phyloP scores from a whole-genome alignment of 495 filamentous ascomycete species.

The Hypoxylon lienhwacheense region DNA sequence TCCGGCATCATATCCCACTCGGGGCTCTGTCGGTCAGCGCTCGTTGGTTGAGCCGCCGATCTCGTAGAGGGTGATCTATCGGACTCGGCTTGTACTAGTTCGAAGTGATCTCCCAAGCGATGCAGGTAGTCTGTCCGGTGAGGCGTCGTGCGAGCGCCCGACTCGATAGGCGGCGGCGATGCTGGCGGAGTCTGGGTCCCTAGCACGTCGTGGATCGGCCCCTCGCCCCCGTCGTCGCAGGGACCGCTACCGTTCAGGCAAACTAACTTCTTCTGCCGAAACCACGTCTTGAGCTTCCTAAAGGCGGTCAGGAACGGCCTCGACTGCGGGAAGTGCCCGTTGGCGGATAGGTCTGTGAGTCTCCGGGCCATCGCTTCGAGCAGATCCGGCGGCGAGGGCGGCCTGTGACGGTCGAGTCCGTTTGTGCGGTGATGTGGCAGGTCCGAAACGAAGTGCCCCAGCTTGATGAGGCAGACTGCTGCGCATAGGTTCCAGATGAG shows the following conservation, averaged over 20 bases:
- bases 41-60: not conserved
- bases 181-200: constrained; percentile 25
- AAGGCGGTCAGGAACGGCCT: constrained; percentile 24
- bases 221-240: constrained; percentile 9
- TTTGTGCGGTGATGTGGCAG: not conserved
- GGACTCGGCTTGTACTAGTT: not conserved
- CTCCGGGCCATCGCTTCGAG: constrained; percentile 21
- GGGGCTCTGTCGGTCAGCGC: constrained; percentile 1
- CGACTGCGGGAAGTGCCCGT: constrained; percentile 28
- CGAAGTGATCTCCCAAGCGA: not conserved
- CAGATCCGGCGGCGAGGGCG: constrained; percentile 3
- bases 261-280: constrained; percentile 20
- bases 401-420: not conserved
- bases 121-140: not conserved
- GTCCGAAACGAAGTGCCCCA: constrained; percentile 14
- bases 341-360: constrained; percentile 9
- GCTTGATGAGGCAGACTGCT: constrained; percentile 16
- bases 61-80: not conserved
- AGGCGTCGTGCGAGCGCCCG: not conserved
- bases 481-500: constrained; percentile 24
- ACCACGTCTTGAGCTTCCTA: constrained; percentile 24
- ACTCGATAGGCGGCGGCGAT: constrained; percentile 2
- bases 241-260: constrained; percentile 22
- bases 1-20: constrained; percentile 19
- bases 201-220: constrained; percentile 20